phyloP scores from a whole-genome alignment of 1,284 basidiomycete genomes.

The Sporisorium graminicola region DNA sequence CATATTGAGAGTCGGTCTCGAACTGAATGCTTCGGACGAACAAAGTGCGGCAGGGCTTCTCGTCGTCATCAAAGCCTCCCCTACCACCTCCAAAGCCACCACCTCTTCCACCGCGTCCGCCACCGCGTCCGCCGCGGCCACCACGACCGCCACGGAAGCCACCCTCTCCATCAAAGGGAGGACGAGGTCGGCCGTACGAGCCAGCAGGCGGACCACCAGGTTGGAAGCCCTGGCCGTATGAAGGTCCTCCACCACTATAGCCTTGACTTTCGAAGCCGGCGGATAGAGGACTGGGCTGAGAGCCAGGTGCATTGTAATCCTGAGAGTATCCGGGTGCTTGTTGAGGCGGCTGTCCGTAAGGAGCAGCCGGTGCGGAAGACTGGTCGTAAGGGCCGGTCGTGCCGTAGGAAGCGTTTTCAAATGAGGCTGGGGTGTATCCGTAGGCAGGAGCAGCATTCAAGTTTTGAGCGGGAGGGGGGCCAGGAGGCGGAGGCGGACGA shows the following conservation, averaged over 20 bases:
- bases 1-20: slow-evolving; percentile 42
- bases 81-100: slow-evolving; percentile 30
- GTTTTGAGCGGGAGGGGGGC: slow-evolving; percentile 17
- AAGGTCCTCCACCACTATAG: slow-evolving; percentile 16
- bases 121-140: slow-evolving; percentile 23
- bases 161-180: slow-evolving; percentile 13
- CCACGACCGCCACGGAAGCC: slow-evolving; percentile 38
- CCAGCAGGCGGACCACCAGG: slow-evolving; percentile 18
- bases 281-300: slow-evolving; percentile 11
- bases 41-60: slow-evolving; percentile 91
- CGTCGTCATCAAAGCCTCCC: slow-evolving; percentile 72
- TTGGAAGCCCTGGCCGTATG: slow-evolving; percentile 20
- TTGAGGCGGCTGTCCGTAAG: slow-evolving; percentile 22
- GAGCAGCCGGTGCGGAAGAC: slow-evolving; percentile 13
- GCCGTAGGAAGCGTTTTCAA: slow-evolving; percentile 24
- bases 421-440: slow-evolving; percentile 34
- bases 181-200: slow-evolving; percentile 27
- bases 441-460: slow-evolving; percentile 21
- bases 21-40: slow-evolving; percentile 86
- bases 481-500: slow-evolving; percentile 22
- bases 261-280: slow-evolving; percentile 16
- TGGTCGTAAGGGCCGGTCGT: slow-evolving; percentile 21
- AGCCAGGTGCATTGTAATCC: slow-evolving; percentile 20
- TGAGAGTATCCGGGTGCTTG: slow-evolving; percentile 21
- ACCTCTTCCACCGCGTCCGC: slow-evolving; percentile 27